Conservation (phyloP, 768 basidiomycete species). For the Tubosaeta brunneosetosa region DNA sequence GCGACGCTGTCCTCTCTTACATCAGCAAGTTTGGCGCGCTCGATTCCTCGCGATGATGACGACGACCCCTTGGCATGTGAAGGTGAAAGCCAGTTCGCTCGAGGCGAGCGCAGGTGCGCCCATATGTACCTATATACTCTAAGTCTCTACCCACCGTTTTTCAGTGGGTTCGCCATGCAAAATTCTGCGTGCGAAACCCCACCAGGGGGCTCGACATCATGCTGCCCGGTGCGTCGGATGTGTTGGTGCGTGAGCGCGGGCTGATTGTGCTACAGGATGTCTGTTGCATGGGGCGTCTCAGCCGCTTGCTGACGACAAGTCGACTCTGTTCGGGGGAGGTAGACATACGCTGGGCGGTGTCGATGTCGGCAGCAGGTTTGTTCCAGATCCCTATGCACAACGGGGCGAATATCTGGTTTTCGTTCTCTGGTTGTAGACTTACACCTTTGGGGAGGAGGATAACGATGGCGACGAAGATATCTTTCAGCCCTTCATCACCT, state of each 20-base stretch:
- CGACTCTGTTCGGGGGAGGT: constrained; percentile 54
- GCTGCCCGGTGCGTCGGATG: constrained; percentile 64
- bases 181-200: constrained; percentile 53
- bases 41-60: constrained; percentile 35
- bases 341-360: constrained; percentile 89
- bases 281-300: constrained; percentile 15
- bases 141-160: neutral
- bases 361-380: constrained; percentile 70
- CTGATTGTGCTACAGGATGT: constrained; percentile 15
- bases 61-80: constrained; percentile 33
- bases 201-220: constrained; percentile 58
- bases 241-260: neutral
- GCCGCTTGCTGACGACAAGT: constrained; percentile 11
- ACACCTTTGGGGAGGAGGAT: neutral
- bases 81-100: constrained; percentile 78
- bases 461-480: constrained; percentile 50
- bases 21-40: constrained; percentile 14
- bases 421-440: neutral
- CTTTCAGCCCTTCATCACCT: constrained; percentile 70
- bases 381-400: constrained; percentile 66
- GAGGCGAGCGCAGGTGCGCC: constrained; percentile 85
- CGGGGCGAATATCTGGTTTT: constrained; percentile 11
- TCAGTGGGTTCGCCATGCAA: constrained; percentile 83
- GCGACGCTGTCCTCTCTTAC: constrained; percentile 34
- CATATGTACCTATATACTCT: neutral